phyloP scores from a whole-genome alignment of 2,329 filamentous ascomycete species.

The Cylindrodendrum hubeiense region DNA sequence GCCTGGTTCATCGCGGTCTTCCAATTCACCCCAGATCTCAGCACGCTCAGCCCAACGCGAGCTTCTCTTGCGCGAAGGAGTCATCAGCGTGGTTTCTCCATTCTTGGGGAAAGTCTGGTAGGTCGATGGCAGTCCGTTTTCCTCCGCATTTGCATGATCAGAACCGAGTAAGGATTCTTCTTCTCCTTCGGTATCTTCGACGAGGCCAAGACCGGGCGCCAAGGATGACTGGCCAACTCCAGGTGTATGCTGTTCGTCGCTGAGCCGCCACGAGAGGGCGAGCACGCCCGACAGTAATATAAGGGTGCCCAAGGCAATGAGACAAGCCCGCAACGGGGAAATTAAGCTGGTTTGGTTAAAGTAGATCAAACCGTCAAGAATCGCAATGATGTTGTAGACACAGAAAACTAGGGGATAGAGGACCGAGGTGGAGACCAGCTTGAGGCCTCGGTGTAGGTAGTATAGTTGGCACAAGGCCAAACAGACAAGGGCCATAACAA shows the following conservation, averaged over 20 bases:
- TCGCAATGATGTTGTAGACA: constrained; percentile 99
- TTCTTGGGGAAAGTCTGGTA: constrained; percentile 63
- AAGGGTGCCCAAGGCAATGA: constrained; percentile 88
- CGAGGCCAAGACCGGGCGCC: constrained; percentile 84
- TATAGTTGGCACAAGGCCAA: constrained; percentile 93
- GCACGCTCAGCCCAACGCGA: constrained; percentile 74
- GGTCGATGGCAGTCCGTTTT: constrained; percentile 52
- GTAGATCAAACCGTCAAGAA: constrained; percentile 96
- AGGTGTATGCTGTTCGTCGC: constrained; percentile 77
- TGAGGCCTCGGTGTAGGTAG: constrained; percentile 93
- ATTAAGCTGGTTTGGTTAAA: constrained; percentile 90
- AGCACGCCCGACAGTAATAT: constrained; percentile 90
- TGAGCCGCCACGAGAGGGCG: constrained; percentile 92
- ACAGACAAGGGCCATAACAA: constrained; percentile 82
- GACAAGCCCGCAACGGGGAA: constrained; percentile 78
- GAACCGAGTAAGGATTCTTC: constrained; percentile 68
- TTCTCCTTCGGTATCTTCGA: constrained; percentile 76
- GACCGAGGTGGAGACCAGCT: constrained; percentile 94
- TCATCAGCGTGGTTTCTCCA: constrained; percentile 53
- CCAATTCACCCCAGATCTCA: constrained; percentile 90
- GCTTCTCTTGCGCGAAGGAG: constrained; percentile 60
- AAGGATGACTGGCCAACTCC: constrained; percentile 76
- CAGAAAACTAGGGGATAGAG: constrained; percentile 98
- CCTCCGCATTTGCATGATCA: constrained; percentile 57
- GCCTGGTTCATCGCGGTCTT: constrained; percentile 73